Evolutionary conservation across 345 rosid genomes (phyloP), one percentile per base, ranked within the genome.

Genomic region (Melaleuca quinquenervia): DNA sequence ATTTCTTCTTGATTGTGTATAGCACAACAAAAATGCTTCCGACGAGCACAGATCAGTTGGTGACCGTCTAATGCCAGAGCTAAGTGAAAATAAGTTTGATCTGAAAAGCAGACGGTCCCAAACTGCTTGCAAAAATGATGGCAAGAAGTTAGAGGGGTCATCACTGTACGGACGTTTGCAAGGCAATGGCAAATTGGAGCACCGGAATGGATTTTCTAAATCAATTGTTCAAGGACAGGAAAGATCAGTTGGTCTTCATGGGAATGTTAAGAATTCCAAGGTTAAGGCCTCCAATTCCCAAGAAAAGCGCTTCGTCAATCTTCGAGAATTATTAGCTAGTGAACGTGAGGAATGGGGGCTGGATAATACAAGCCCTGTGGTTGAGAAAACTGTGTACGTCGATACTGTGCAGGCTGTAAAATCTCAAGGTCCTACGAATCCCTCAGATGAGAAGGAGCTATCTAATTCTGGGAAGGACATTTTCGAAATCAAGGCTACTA

Each of bases 381-480:
- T 83, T 8, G 99, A 97, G 93, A 95, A 93, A 90, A 95, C 98
- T 86, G 88, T 97, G 87, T 93, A 96, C 87, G 89, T 95, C 58
- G 98, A 96, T 91, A 89, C 92, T 74, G 89, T 93, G 85, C 93
- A 90, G 80, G 83, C 32, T 87, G 89, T 88, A 54, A 88, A 85
- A 55, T 85, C 93, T 85, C 86, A 82, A 60, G 64, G 62, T 50
- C 84, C 29, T 87, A 85, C 86, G 82, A 45, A 82, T 75, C 62
- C 87, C 76, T 82, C 88, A 7, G 91, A 88, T 85, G 32, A 55
- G n/a, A 90, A 54, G 84, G 74, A 60, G 82, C 45, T 54, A 60
- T 50, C 15, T 62, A 32, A 85, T 48, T 8, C 54, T 82, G 70
- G 14, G 49, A 88, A 78, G 74, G 87, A 88, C 82, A 85, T 80